Conservation (phyloP, 2,329 filamentous ascomycete species). For the Aquanectria penicillioides region DNA sequence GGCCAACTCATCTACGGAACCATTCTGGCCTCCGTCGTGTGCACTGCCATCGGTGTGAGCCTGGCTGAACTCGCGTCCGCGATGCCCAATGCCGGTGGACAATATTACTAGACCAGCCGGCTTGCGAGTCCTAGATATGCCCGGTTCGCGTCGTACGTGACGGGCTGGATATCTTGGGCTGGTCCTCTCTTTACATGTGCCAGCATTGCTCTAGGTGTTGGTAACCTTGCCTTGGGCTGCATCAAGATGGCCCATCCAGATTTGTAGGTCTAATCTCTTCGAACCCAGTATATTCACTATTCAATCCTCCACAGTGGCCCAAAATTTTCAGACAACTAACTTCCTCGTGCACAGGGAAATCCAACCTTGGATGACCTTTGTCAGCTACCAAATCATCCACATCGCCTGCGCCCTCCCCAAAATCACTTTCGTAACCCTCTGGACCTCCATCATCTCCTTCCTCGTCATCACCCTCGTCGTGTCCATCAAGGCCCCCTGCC, state of each 20-base stretch:
- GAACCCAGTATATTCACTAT: background rate
- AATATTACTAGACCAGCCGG: constrained; percentile 13
- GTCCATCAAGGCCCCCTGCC: background rate
- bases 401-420: background rate
- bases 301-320: too few species aligned
- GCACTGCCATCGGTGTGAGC: background rate
- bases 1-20: constrained; percentile 21
- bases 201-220: constrained; percentile 8
- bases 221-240: background rate
- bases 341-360: background rate
- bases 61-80: constrained; percentile 10
- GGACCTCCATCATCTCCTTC: constrained; percentile 10
- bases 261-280: constrained; percentile 1
- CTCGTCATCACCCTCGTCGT: constrained; percentile 10
- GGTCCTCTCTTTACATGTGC: constrained; percentile 11
- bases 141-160: background rate
- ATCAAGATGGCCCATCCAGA: constrained; percentile 12
- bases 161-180: constrained; percentile 12
- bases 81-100: constrained; percentile 10
- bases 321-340: background rate
- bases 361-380: constrained; percentile 15
- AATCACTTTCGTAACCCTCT: constrained; percentile 6
- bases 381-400: constrained; percentile 11
- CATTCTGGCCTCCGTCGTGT: background rate
- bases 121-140: constrained; percentile 1